Evolutionary conservation across 2,329 filamentous ascomycete species (phyloP), one percentile per base, ranked within the genome.

Genomic region (Penicillium brasilianum): DNA sequence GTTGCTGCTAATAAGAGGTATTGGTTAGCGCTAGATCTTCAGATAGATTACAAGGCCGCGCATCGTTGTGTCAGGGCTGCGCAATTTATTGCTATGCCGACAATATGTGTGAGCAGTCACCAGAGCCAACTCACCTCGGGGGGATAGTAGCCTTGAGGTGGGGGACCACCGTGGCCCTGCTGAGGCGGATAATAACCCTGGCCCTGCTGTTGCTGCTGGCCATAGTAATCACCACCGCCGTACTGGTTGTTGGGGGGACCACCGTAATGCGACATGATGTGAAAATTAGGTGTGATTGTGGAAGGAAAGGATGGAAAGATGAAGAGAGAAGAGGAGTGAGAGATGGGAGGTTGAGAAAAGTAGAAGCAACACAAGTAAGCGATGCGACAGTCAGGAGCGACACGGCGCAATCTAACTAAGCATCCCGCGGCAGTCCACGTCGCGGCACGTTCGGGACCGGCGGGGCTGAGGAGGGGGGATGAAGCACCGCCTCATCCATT

Each of bases 121-220:
- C 2, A 20, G 4, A 8, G 13, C 22, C 6, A 6, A 61, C 72
- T 69, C 58, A 76, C 74, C 39, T 66, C 64, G 10, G 65, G 62
- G 44, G 64, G 69, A 55, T 71, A 72, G 18, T 70, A 67, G n/a
- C 66, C 66, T 39, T 71, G 69, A 10, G 63, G 66, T 25, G 62
- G 65, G 55, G 65, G 36, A 41, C 22, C 64, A 25, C 59, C 63
- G 28, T 71, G 64, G 20, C 59, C 63, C 57, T 69, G 67, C 10
- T 65, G 62, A 54, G 69, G 65, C 16, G 50, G 54, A 25, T 60
- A 50, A 14, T 65, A 56, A 20, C 54, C 56, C 44, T 69, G 63
- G 44, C 67, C 66, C 37, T 66, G 52, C 3, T 43, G 36, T 30
- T 54, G 66, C 20, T 72, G 66, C 16, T 72, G 66, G 30, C 62